Base-by-base conservation (phyloP, 2,329 filamentous ascomycete species). In the Reticulascus tulasneorum region DNA sequence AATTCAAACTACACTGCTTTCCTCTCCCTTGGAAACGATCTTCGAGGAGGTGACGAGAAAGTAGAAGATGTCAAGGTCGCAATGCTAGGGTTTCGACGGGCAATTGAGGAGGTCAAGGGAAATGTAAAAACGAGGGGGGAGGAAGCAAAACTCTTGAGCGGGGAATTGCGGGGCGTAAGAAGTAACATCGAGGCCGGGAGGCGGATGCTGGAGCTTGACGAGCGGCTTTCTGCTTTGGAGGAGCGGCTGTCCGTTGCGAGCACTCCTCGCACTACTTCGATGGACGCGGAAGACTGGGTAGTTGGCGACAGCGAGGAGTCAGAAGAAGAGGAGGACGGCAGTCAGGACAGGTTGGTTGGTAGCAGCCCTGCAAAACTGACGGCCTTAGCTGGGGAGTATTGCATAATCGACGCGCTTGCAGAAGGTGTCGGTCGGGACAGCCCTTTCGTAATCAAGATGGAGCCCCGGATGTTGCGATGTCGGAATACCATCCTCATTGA, bases 1-100 rank as follows among this genome's bases (percentile, higher is more conserved):
- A 98, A 98, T 56, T 77, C 84, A 33, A 94, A 98, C 62, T 97
- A 98, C 58, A 84, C 88, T 30, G 85, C 91, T 38, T 98, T 98
- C 51, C 63, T 98, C 5, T 82, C 82, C 1, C 66, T 98, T 0
- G 94, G 93, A 0, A 79, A 76, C 29, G 86, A 88, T 50, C 66
- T 98, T 27, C 78, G 79, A 35, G 90, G 90, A 4, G 94, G 94
- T 7, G 90, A 94, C 53, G 91, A 96, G 52, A 86, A 83, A 57
- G 83, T 96, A 1, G 90, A 94, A 56, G 88, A 94, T 54, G 84
- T 97, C 21, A 77, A 87, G 27, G 85, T 98, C 1, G 88, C 89
- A 0, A 63, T 98, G 37, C 60, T 97, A 42, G 88, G 88, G 0
- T 96, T 98, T 52, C 74, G 82, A 42, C 76, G 90, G 45, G 88